Evolutionary conservation across 108 stramenopile species (phyloP).

Genomic region (Skeletonema grethae): DNA sequence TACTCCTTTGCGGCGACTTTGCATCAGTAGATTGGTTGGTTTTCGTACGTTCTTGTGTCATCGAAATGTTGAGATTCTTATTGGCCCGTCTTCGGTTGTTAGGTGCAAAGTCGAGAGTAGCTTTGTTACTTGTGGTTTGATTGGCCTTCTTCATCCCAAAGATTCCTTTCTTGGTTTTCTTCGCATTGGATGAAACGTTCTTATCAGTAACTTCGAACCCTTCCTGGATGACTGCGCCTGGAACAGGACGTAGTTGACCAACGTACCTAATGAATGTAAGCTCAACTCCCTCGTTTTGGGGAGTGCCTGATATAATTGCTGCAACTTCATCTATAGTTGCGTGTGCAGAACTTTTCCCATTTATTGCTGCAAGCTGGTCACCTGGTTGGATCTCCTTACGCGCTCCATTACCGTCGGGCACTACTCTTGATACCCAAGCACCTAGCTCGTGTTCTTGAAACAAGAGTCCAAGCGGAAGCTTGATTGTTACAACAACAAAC

Average conservation of each 20-base stretch:
- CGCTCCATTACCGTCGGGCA: slow-evolving; percentile 68
- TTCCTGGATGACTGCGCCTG: slow-evolving; percentile 42
- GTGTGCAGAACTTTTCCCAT: slow-evolving; percentile 62
- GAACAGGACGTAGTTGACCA: slow-evolving; percentile 65
- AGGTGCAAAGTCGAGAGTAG: background rate
- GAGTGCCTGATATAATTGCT: slow-evolving; percentile 46
- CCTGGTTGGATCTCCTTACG: slow-evolving; percentile 62
- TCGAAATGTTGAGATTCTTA: background rate
- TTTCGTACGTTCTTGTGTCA: background rate
- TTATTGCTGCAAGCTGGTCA: slow-evolving; percentile 82
- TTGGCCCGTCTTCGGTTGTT: background rate
- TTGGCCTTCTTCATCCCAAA: slow-evolving; percentile 1
- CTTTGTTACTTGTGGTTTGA: background rate
- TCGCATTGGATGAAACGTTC: background rate
- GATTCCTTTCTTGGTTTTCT: background rate
- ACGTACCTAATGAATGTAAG: slow-evolving; percentile 75
- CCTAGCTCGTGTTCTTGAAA: slow-evolving; percentile 75
- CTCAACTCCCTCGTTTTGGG: slow-evolving; percentile 48
- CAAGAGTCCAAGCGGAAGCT: slow-evolving; percentile 71
- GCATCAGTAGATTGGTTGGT: background rate
- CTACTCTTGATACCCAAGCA: slow-evolving; percentile 75
- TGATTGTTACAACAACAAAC: slow-evolving; percentile 62
- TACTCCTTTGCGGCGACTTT: background rate
- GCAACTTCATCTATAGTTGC: slow-evolving; percentile 78
- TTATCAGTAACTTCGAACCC: slow-evolving; percentile 46